Conservation (phyloP, 2,329 filamentous ascomycete species). For the Talaromyces islandicus region DNA sequence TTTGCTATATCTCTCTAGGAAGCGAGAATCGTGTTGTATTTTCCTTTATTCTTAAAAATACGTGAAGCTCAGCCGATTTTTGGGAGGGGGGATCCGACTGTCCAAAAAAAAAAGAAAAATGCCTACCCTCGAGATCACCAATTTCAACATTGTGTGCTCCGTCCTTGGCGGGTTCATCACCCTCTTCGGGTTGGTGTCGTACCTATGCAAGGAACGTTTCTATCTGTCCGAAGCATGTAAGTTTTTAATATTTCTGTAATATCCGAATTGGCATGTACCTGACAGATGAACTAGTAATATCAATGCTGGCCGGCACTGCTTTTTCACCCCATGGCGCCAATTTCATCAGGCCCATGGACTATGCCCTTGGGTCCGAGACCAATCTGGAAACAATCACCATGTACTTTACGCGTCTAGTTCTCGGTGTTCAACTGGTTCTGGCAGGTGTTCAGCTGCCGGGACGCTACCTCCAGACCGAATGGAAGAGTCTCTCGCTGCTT, state of each 20-base stretch:
- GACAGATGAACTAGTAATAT: constrained; percentile 58
- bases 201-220: constrained; percentile 80
- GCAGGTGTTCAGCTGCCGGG: constrained; percentile 83
- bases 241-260: constrained; percentile 28
- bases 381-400: constrained; percentile 69
- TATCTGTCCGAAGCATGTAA: constrained; percentile 85
- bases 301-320: constrained; percentile 68
- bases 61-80: not conserved
- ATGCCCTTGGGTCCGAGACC: constrained; percentile 53
- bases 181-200: constrained; percentile 84
- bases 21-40: not conserved
- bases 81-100: not conserved
- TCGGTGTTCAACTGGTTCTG: constrained; percentile 84
- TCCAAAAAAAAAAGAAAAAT: constrained; percentile 39
- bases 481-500: constrained; percentile 67
- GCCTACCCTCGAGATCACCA: constrained; percentile 59
- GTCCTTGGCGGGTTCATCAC: constrained; percentile 82
- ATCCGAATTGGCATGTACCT: not conserved
- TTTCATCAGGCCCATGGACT: constrained; percentile 68
- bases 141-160: constrained; percentile 81
- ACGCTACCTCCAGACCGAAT: constrained; percentile 72
- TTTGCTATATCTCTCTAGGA: not conserved
- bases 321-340: constrained; percentile 75
- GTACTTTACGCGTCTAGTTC: constrained; percentile 78
- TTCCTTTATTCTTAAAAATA: not conserved